These are phyloP conservation scores for Coprinellus micaceus DNA, from an alignment of 768 basidiomycete genomes.

Conservation along the genomic window DNA sequence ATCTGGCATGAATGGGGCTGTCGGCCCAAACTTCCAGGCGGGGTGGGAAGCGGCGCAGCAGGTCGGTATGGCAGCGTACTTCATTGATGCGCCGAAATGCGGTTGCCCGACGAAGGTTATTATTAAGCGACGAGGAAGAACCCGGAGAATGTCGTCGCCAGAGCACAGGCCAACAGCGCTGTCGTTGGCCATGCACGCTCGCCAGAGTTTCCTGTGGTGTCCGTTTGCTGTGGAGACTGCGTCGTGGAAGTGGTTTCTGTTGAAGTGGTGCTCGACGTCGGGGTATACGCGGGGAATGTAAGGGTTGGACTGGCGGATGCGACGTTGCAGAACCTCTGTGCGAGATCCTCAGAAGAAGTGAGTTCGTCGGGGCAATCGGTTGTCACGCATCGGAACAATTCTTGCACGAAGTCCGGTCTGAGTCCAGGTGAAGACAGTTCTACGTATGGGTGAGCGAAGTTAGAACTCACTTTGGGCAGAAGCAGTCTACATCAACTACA, in stretches of 20 bases:
- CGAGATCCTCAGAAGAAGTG: slow-evolving; percentile 37
- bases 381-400: slow-evolving; percentile 36
- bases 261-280: slow-evolving; percentile 9
- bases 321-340: slow-evolving; percentile 45
- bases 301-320: slow-evolving; percentile 33
- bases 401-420: slow-evolving; percentile 32
- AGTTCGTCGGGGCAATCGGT: slow-evolving; percentile 35
- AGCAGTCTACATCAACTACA: slow-evolving; percentile 47
- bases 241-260: neutral
- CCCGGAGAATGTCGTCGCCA: too few species aligned
- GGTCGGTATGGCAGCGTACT: too few species aligned
- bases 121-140: too few species aligned
- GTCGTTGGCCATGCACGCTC: too few species aligned
- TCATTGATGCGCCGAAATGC: too few species aligned
- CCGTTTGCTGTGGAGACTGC: neutral
- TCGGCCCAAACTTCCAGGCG: too few species aligned
- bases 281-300: slow-evolving; percentile 30
- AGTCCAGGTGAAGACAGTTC: neutral
- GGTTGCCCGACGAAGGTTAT: too few species aligned
- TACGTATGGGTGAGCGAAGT: neutral
- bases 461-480: slow-evolving; percentile 35
- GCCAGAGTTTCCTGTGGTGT: neutral
- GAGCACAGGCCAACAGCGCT: too few species aligned
- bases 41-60: too few species aligned
- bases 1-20: too few species aligned